Percentiles rank a stretch among this genome's conserved stretches.
phyloP scores from a whole-genome alignment of 257 asterid genomes.

The Paulownia fortunei region DNA sequence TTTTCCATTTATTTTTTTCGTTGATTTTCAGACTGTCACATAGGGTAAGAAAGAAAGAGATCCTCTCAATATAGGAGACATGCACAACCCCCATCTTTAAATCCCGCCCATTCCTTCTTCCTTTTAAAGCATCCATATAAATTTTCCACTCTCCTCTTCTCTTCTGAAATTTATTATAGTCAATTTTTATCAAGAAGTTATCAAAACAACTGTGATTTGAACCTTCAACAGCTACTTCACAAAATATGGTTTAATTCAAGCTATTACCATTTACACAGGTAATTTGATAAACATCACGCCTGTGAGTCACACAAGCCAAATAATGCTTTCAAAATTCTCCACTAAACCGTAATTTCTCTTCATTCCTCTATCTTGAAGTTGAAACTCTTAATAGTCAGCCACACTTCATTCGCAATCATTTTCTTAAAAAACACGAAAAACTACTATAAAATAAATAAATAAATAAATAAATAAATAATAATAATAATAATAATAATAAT shows the following conservation, averaged over 20 bases:
- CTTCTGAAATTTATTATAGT: background rate
- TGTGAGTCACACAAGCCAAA: background rate
- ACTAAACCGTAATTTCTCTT: background rate
- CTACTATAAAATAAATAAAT: no score
- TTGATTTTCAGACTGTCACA: background rate
- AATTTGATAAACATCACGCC: background rate
- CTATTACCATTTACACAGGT: background rate
- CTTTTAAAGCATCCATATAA: conserved; percentile 18
- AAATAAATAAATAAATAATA: no score
- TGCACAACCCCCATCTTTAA: conserved; percentile 3
- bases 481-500: no score
- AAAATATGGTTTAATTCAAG: background rate
- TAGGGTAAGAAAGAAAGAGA: background rate
- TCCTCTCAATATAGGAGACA: background rate
- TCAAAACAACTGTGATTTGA: conserved; percentile 7
- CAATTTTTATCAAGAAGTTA: background rate
- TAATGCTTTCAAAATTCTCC: background rate
- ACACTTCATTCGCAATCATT: conserved; percentile 22
- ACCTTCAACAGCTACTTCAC: conserved; percentile 7
- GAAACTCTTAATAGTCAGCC: conserved; percentile 9
- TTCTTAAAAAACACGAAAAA: background rate
- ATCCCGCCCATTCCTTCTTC: background rate
- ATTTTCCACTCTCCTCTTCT: conserved; percentile 7
- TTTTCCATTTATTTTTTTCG: background rate
- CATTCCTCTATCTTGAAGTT: background rate